Percentiles rank a stretch among this genome's conserved stretches.
phyloP scores from a whole-genome alignment of 2,329 filamentous ascomycete species.

The Penicillium sp. region DNA sequence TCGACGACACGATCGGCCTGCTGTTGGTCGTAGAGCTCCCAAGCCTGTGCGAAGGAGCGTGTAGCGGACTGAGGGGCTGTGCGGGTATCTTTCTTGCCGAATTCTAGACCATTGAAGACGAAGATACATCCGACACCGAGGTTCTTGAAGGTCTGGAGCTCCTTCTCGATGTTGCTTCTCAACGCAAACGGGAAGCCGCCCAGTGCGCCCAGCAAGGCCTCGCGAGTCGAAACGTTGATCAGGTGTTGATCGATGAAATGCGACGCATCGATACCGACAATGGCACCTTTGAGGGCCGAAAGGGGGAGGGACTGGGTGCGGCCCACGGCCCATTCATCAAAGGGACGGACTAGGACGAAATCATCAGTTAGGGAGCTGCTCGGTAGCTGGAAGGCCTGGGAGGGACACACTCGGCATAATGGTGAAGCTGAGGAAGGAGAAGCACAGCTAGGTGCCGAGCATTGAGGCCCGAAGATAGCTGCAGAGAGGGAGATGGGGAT shows the following conservation, averaged over 20 bases:
- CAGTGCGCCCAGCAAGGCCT: constrained; percentile 86
- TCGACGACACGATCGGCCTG: constrained; percentile 79
- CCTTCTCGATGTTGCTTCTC: constrained; percentile 72
- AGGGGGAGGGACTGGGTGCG: constrained; percentile 64
- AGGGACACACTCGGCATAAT: constrained; percentile 44
- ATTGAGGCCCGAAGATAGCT: constrained; percentile 28
- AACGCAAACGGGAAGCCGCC: constrained; percentile 85
- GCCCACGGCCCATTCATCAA: constrained; percentile 62
- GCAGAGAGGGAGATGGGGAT: neutral
- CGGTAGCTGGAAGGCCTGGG: neutral
- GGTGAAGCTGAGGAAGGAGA: constrained; percentile 29
- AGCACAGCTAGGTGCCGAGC: constrained; percentile 32
- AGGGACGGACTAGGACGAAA: constrained; percentile 47
- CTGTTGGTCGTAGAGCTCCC: constrained; percentile 82
- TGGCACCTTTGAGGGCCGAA: constrained; percentile 71
- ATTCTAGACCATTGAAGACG: constrained; percentile 86
- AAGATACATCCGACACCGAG: constrained; percentile 79
- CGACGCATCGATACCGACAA: constrained; percentile 84
- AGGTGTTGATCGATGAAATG: constrained; percentile 85
- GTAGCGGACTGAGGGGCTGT: constrained; percentile 66
- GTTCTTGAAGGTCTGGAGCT: constrained; percentile 73
- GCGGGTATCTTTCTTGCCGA: constrained; percentile 73
- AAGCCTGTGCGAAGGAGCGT: constrained; percentile 75
- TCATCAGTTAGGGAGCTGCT: constrained; percentile 11
- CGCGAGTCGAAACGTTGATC: constrained; percentile 70